Base-by-base conservation (phyloP, 1,139 yeast genomes). In the Sugiyamaella pinicola region DNA sequence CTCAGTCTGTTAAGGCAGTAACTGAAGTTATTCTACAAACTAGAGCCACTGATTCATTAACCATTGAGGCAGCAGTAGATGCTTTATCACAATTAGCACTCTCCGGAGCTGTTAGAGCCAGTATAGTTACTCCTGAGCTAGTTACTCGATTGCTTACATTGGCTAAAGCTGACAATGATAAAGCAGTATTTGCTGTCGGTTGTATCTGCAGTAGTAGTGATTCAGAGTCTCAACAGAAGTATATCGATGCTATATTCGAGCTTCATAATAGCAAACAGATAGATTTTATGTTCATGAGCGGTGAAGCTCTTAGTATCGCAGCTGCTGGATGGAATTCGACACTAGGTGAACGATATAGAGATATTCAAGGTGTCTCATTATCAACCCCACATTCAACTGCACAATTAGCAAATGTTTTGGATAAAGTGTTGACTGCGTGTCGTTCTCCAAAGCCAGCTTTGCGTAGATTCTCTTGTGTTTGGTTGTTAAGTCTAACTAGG, bases 401-500 rank as follows among this genome's bases (percentile, higher is more conserved):
- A 1, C 42, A 58, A 12, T 56, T 70, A 3, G 57, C 56, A 1
- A 48, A 56, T 21, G 70, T 86, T 1, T 65, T 88, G 13, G 69
- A 73, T 0, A 67, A 71, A 7, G 73, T 87, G 0, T 68, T 89
- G 15, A 69, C 69, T 10, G 75, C 83, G 1, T 81, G 90, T 57
- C 71, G 75, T 8, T 74, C 80, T 18, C 80, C 96, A 0, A 87
- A 87, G 59, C 97, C 96, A 0, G 70, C 84, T 1, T 68, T 85
- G 43, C 75, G 95, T 57, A 85, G 80, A 59, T 87, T 93, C 1
- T 81, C 91, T 0, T 88, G 96, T 69, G 80, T 91, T 38, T 90
- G 98, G 96, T 73, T 93, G 18, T 74, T 93, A 17, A 85, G 96
- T 0, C 64, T 90, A 45, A 84, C 83, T 6, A 96, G 89, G 63